Percentiles rank a stretch among this genome's conserved stretches.
phyloP scores from a whole-genome alignment of 148 eudicot genomes.

The Camellia japonica region DNA sequence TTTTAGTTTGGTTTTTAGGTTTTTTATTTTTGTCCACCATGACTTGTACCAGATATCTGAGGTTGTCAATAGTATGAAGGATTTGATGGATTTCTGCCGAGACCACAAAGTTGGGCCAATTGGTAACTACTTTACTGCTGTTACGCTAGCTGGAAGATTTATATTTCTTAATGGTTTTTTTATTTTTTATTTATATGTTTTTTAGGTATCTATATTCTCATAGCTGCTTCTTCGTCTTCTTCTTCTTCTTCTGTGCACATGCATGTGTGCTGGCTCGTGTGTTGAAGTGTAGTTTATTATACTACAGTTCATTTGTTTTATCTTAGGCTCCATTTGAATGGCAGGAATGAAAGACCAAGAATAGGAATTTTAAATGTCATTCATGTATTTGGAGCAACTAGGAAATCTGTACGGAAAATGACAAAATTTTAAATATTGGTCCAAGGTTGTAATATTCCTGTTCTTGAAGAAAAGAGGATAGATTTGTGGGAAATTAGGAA shows the following conservation, averaged over 20 bases:
- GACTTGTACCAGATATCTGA: slow-evolving; percentile 76
- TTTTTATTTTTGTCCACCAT: slow-evolving; percentile 3
- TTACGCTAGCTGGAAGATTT: background rate
- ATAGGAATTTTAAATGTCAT: background rate
- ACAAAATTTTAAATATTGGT: background rate
- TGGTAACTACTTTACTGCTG: slow-evolving; percentile 43
- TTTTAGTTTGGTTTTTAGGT: background rate
- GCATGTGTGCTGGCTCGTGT: background rate
- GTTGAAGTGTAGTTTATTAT: background rate
- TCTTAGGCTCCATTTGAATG: background rate
- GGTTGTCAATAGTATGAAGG: slow-evolving; percentile 94
- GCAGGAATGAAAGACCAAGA: background rate
- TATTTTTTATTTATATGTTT: background rate
- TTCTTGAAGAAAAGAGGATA: too few species aligned
- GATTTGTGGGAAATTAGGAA: too few species aligned
- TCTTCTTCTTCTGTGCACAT: too few species aligned
- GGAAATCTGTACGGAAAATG: background rate
- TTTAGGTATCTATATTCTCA: too few species aligned
- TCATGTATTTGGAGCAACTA: background rate
- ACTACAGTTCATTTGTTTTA: background rate
- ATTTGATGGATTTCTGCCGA: slow-evolving; percentile 72
- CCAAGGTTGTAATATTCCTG: too few species aligned
- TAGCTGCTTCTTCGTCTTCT: too few species aligned
- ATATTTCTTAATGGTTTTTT: slow-evolving; percentile 4
- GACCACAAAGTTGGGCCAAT: slow-evolving; percentile 78